Percentiles rank a stretch among this genome's conserved stretches.
Evolutionary conservation across 768 basidiomycete species (phyloP).

Genomic region (Xerocomus spinulosus): DNA sequence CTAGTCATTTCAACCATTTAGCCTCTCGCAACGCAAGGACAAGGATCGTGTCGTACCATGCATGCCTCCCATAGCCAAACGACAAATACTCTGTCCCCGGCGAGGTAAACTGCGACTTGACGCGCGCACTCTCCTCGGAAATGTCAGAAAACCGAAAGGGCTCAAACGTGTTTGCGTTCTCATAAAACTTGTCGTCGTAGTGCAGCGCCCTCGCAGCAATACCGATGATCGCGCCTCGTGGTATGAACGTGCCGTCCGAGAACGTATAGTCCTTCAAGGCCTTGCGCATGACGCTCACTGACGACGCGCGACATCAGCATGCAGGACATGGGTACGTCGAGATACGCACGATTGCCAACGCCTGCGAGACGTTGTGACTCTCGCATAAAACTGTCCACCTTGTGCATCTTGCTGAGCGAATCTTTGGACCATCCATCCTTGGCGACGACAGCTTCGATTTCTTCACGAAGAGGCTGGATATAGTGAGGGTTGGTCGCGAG

Average conservation of each 20-base stretch:
- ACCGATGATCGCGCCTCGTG: constrained; percentile 25
- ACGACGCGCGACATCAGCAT: not conserved
- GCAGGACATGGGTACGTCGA: no score
- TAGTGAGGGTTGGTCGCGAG: constrained; percentile 35
- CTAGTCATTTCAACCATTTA: not conserved
- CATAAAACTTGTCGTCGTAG: constrained; percentile 20
- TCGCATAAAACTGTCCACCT: constrained; percentile 37
- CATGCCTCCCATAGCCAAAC: not conserved
- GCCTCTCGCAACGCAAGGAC: not conserved
- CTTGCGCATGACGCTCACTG: constrained; percentile 28
- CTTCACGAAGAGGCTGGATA: constrained; percentile 32
- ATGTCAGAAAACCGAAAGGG: constrained; percentile 20
- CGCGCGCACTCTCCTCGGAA: not conserved
- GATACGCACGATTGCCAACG: constrained; percentile 17
- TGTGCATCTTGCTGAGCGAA: constrained; percentile 25
- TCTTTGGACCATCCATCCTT: constrained; percentile 25
- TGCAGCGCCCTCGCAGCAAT: constrained; percentile 21
- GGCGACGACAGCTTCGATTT: constrained; percentile 27
- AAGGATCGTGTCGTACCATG: not conserved
- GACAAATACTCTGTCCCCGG: not conserved
- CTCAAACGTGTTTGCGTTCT: constrained; percentile 36
- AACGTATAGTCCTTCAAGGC: constrained; percentile 30
- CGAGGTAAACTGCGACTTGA: not conserved
- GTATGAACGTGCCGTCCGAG: constrained; percentile 34
- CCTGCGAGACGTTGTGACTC: constrained; percentile 32